Percentiles rank a stretch among this genome's conserved stretches.
Conservation (phyloP, 768 basidiomycete genomes). For the Lactifluus pinguis region DNA sequence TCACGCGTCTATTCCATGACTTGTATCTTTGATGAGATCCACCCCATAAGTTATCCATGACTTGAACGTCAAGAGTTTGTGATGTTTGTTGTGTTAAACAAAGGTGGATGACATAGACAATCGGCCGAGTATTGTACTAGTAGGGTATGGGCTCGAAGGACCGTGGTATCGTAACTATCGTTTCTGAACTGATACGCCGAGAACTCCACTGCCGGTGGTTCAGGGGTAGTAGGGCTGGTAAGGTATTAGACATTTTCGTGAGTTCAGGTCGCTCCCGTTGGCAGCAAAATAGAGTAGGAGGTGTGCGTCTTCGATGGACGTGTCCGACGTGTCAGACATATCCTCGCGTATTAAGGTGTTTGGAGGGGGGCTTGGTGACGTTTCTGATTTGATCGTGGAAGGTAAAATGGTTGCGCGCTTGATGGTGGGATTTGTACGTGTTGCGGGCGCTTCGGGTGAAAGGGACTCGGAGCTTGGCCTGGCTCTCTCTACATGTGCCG, state of each 20-base stretch:
- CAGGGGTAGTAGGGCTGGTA: not conserved
- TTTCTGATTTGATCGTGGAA: not conserved
- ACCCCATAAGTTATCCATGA: too few relatives aligned
- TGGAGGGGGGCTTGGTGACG: not conserved
- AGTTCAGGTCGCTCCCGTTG: not conserved
- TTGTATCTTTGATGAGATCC: not conserved
- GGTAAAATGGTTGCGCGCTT: not conserved
- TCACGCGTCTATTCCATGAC: not conserved
- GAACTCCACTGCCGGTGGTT: not conserved
- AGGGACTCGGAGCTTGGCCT: not conserved
- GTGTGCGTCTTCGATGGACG: conserved; percentile 13
- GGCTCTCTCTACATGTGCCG: conserved; percentile 10
- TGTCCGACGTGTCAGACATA: conserved; percentile 7
- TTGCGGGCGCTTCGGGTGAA: not conserved
- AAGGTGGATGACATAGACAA: not conserved
- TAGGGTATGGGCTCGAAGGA: not conserved
- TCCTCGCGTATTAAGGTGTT: not conserved
- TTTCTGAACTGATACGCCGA: not conserved
- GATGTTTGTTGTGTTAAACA: not conserved
- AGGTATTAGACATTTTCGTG: conserved; percentile 1
- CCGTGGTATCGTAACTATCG: not conserved
- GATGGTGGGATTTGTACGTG: not conserved
- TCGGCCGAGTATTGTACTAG: not conserved
- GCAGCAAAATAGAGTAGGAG: conserved; percentile 12
- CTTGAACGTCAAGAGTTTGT: too few relatives aligned